These are phyloP conservation scores for Ceratocystis variospora DNA, from an alignment of 2,329 filamentous ascomycete species.

Conservation along the genomic window DNA sequence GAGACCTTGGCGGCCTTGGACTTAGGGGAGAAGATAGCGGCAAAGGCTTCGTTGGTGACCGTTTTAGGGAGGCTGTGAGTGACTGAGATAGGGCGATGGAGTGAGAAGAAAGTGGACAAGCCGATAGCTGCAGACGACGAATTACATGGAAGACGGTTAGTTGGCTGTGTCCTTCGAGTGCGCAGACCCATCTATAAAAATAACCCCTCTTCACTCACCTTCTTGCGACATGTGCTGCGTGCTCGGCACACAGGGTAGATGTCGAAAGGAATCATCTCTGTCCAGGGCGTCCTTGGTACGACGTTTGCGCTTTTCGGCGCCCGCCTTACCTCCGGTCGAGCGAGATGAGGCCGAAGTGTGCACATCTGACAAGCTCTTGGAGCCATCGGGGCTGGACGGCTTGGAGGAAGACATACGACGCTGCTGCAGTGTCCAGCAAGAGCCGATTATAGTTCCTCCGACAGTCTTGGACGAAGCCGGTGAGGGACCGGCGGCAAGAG, in stretches of 20 bases:
- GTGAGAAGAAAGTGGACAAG: conserved; percentile 86
- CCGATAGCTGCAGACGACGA: conserved; percentile 53
- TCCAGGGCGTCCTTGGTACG: conserved; percentile 41
- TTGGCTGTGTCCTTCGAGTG: background rate
- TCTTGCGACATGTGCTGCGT: conserved; percentile 58
- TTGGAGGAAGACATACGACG: conserved; percentile 48
- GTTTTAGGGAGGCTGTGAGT: conserved; percentile 64
- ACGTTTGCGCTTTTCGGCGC: conserved; percentile 42
- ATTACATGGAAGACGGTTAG: conserved; percentile 19
- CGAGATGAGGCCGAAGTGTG: conserved; percentile 34
- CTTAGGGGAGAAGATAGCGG: conserved; percentile 61
- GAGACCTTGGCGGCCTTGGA: conserved; percentile 37
- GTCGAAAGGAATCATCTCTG: conserved; percentile 35
- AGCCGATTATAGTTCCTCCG: conserved; percentile 26
- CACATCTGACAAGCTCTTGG: conserved; percentile 31
- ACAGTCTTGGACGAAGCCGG: conserved; percentile 29
- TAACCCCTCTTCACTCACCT: conserved; percentile 31
- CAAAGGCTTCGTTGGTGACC: conserved; percentile 62
- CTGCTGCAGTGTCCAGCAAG: conserved; percentile 33
- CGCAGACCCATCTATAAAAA: background rate
- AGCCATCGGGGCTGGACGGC: conserved; percentile 45
- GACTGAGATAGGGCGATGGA: conserved; percentile 86
- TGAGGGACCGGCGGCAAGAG: conserved; percentile 23
- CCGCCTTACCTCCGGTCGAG: conserved; percentile 31
- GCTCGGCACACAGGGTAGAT: conserved; percentile 59